Evolutionary conservation across 2,329 filamentous ascomycete genomes (phyloP).

Genomic region (Diaporthe australafricana): DNA sequence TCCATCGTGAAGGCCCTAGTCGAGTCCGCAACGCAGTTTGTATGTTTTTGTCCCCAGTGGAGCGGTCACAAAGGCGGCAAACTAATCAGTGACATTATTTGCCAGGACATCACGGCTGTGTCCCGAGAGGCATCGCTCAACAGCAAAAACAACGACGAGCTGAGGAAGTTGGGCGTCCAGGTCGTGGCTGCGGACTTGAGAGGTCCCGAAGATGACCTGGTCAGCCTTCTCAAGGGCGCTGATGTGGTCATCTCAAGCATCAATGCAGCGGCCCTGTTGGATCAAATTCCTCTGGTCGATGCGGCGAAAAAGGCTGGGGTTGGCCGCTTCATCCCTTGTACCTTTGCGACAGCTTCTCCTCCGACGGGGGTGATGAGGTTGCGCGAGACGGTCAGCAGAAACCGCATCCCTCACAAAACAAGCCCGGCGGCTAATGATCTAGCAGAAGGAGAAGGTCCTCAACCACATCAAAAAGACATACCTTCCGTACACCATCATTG

Average conservation of each 20-base stretch:
- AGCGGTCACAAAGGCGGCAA: too few species aligned
- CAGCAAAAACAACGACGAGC: constrained; percentile 55
- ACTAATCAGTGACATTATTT: neutral
- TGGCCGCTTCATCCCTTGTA: constrained; percentile 57
- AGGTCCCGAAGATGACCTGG: constrained; percentile 54
- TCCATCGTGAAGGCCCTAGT: constrained; percentile 44
- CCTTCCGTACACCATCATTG: constrained; percentile 67
- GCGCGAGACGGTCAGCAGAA: constrained; percentile 29
- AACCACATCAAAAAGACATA: constrained; percentile 59
- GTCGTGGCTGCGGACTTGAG: constrained; percentile 56
- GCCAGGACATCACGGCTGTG: constrained; percentile 60
- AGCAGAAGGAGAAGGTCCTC: constrained; percentile 62
- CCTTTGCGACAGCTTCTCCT: constrained; percentile 33
- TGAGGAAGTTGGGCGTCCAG: constrained; percentile 56
- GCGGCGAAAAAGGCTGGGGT: constrained; percentile 62
- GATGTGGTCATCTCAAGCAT: constrained; percentile 60
- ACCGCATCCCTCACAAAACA: too few species aligned
- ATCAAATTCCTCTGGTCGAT: constrained; percentile 58
- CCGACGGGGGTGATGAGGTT: constrained; percentile 35
- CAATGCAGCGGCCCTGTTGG: constrained; percentile 46
- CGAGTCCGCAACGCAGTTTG: constrained; percentile 44
- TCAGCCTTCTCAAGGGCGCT: constrained; percentile 52
- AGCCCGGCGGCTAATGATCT: neutral
- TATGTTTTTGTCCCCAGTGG: constrained; percentile 35
- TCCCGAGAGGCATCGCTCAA: constrained; percentile 58